Base-by-base conservation (phyloP, 305 asterid species). In the Fraxinus angustifolia region DNA sequence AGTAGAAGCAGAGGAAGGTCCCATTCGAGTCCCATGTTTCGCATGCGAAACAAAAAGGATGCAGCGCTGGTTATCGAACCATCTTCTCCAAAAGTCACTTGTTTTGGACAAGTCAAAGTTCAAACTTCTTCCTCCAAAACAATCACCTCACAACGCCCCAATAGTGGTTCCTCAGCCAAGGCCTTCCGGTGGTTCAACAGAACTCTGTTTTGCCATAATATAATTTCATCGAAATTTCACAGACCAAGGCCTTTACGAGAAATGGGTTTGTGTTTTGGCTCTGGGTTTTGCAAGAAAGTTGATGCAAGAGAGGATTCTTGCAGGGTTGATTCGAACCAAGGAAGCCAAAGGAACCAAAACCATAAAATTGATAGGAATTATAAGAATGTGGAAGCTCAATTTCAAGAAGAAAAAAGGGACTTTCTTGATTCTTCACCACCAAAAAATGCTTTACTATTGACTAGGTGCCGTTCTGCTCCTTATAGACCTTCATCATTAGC, bases 21-120 rank as follows among this genome's bases (percentile, higher is more conserved):
- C 8, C 91, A 94, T 12, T 79, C 97, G 0, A 93, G 97, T 82
- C 98, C 97, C 0, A 81, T 95, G 85, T 95, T 93, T 14, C 87
- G 85, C 83, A 85, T 90, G 42, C 90, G 93, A 74, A 82, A 75
- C 8, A 90, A 78, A 7, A 88, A 87, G 8, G 82, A 26, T 65
- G 73, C 36, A 6, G 30, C 73, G 4, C 36, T 34, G 30, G 80
- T 28, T 3, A 83, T 86, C 33, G 91, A 88, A 78, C 99, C 99
- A 0, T 87, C 98, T 68, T 95, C 99, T 0, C 99, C 98, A 0
- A 95, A 93, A 80, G 99, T 95, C 85, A 95, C 98, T 56, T 95
- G 98, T 84, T 91, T 93, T 75, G 99, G 99, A 34, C 99, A 95
- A 31, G 98, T 95, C 80, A 87, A 94, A 3, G 93, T 89, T 78